Evolutionary conservation across 371 early-diverging fungal genomes (phyloP), one percentile per base, ranked within the genome.

Genomic region (Phascolomyces articulosus): DNA sequence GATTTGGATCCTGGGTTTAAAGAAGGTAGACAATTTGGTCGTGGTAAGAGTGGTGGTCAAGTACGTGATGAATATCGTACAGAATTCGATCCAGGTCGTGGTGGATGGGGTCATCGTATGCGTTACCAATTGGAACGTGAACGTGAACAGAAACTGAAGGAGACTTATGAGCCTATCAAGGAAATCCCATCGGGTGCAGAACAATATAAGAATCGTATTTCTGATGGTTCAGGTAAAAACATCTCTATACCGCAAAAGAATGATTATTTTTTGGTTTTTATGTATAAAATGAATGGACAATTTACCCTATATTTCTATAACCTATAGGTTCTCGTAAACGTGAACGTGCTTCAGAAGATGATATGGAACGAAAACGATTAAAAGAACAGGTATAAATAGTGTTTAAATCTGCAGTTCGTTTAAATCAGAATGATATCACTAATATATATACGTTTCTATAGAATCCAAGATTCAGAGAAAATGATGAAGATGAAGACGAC

Each of bases 1-100:
- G 99, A 99, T 83, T 75, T 99, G 56, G 99, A 99, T 77, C 96
- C 95, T 18, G 99, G 99, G 0, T 99, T 95, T 80, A 88, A 85
- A 64, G 94, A 94, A 64, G 98, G 96, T 18, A 84, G 99, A 62
- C 99, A 99, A 75, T 98, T 88, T 85, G 99, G 99, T 15, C 90
- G 99, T 57, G 99, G 99, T 26, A 77, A 85, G 63, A 91, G 90
- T 53, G 99, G 99, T 53, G 99, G 99, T 13, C 98, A 98, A 78
- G 96, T 95, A 6, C 85, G 98, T 63, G 98, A 98, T 70, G 98
- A 99, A 74, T 93, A 93, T 72, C 88, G 97, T 29, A 89, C 87
- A 51, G 97, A 97, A 59, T 99, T 90, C 68, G 99, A 99, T 75
- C 87, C 93, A 34, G 98, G 96, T 16, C 87, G 98, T 54, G 99